Base-by-base conservation (phyloP, 768 basidiomycete genomes). In the Rubroboletus satanas region DNA sequence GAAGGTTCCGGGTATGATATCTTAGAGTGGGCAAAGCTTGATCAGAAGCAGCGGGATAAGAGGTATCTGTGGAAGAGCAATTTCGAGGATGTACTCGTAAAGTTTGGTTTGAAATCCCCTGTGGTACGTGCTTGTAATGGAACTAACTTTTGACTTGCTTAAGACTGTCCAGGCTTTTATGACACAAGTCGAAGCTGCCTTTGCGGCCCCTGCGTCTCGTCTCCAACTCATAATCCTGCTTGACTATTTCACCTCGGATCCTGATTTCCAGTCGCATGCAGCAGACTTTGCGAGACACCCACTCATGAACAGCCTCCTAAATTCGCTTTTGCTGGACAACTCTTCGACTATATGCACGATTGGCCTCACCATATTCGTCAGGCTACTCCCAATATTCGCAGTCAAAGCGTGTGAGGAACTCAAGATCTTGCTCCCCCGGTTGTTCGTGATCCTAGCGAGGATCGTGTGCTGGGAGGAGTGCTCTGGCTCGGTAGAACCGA, bases 391-490 rank as follows among this genome's bases (percentile, higher is more conserved):
- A 28, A 77, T 84, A 38, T 76, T 91, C 53, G 89, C 90, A 6
- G 80, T 87, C 2, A 74, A 83, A 54, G 82, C 86, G 10, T 79
- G 73, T 43, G 71, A 78, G 10, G 71, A 75, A 7, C 75, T 93
- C 52, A 84, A 81, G 61, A 60, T 64, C 35, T 73, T 84, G 45
- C 77, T 93, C 7, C 89, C 90, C 3, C 77, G 72, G 45, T 73
- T 92, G 5, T 75, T 91, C 38, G 81, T 78, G 12, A 79, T 90
- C 44, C 77, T 92, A 9, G 86, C 87, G 0, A 76, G 88, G 50
- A 77, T 84, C 17, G 74, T 92, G 58, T 89, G 86, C 66, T 93
- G 91, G 90, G 83, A 83, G 58, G 81, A 82, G 52, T 69, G 78
- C 49, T 71, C 74, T 18, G 68, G 75, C 7, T 66, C 73, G 12